Evolutionary conservation across 768 basidiomycete genomes (phyloP), one percentile per base, ranked within the genome.

Genomic region (Calocybe indica): DNA sequence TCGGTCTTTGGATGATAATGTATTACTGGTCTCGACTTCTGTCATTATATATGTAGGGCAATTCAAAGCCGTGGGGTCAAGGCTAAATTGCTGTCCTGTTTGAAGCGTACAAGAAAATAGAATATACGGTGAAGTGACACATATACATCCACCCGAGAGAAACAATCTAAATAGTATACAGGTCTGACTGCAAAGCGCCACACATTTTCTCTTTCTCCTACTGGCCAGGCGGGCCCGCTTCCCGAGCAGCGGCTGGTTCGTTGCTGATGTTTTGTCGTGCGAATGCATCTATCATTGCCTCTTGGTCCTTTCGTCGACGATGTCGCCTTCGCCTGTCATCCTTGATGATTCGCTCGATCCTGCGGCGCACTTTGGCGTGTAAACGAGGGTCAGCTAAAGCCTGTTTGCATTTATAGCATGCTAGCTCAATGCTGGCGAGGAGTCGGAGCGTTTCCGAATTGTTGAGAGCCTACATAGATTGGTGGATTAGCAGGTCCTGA

Each of bases 261-360:
- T 53, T 63, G 40, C 55, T 61, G 48, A 79, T 55, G 45, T 72
- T 70, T 58, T 77, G 75, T 50, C 65, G 80, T 37, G 85, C 80
- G 60, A 92, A 90, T 5, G 86, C 83, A 59, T 86, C 83, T 49
- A 91, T 72, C 76, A 92, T 81, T 22, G 83, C 73, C 46, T 92
- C 89, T 58, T 89, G 86, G 58, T 91, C 89, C 61, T 86, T 88
- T 56, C 88, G 83, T 47, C 88, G 75, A 57, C 77, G 85, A 64
- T 92, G 89, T 54, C 89, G 76, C 64, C 76, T 80, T 56, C 87
- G 76, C 53, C 88, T 75, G 68, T 92, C 89, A 40, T 92, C 89
- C 62, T 87, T 89, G 60, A 92, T 89, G n/a, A 85, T 69, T 31
- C 85, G 77, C 55, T 90, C 85, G 45, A 91, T 79, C 56, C 82